Evolutionary conservation across 176 grass and related monocot species (phyloP).

Genomic region (Oryza brachyantha): DNA sequence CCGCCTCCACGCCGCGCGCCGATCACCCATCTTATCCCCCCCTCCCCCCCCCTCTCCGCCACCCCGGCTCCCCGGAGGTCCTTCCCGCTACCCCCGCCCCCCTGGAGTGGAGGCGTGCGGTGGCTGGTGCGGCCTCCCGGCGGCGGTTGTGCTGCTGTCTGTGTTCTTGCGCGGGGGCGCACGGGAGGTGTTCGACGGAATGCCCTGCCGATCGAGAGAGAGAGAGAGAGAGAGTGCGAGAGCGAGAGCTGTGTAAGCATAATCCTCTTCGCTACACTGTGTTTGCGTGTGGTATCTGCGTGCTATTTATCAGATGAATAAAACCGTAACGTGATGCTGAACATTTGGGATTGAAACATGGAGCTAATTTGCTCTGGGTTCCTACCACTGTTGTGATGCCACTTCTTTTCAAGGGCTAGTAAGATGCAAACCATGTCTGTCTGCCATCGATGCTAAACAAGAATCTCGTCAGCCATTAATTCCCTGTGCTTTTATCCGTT

Average conservation of each 20-base stretch:
- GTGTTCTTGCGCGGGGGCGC: not conserved
- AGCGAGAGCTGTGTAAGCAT: not conserved
- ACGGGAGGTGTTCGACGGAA: conserved; percentile 23
- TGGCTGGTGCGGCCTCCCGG: not conserved
- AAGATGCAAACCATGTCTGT: not conserved
- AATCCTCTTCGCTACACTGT: not conserved
- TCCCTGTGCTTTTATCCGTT: not conserved
- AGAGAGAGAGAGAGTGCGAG: not conserved
- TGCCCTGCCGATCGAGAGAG: not conserved
- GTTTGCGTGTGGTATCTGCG: not conserved
- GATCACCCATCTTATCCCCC: not conserved
- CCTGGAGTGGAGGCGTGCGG: not conserved
- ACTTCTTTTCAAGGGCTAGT: not conserved
- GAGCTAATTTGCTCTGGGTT: not conserved
- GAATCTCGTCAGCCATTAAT: not conserved
- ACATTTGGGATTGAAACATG: not conserved
- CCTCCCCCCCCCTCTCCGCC: not conserved
- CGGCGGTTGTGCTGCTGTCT: not conserved
- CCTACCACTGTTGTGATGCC: not conserved
- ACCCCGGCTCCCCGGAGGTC: not conserved
- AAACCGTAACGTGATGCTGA: not conserved
- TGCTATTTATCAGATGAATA: not conserved
- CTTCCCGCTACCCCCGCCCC: not conserved
- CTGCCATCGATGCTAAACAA: not conserved
- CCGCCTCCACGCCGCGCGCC: not conserved